These are phyloP conservation scores for Phialocephala subalpina DNA, from an alignment of 2,329 filamentous ascomycete genomes.

Conservation along the genomic window DNA sequence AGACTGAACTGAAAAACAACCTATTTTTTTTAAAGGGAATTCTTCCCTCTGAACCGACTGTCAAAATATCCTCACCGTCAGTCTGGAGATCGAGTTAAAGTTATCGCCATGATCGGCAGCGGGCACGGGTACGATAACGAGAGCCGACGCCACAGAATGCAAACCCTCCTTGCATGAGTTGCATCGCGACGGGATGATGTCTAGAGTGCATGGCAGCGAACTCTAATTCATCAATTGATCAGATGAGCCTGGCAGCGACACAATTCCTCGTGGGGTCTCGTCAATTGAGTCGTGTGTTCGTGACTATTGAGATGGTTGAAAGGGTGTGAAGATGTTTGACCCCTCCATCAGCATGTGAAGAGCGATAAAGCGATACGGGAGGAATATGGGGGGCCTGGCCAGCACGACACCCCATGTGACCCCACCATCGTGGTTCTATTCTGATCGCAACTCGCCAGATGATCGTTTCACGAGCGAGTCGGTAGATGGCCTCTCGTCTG, in stretches of 20 bases:
- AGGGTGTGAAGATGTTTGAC: background rate
- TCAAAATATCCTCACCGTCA: background rate
- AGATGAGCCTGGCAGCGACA: slow-evolving; percentile 7
- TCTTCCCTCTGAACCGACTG: background rate
- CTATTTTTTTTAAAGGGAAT: background rate
- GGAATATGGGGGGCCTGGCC: background rate
- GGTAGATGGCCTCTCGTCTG: background rate
- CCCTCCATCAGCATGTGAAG: too few species aligned
- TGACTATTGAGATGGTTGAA: background rate
- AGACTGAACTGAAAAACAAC: background rate
- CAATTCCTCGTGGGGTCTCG: slow-evolving; percentile 2
- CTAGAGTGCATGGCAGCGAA: slow-evolving; percentile 1
- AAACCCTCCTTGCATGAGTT: slow-evolving; percentile 10
- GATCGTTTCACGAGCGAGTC: slow-evolving; percentile 23
- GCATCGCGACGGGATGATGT: slow-evolving; percentile 10
- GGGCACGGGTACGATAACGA: background rate
- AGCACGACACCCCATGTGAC: slow-evolving; percentile 1
- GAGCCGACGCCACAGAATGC: background rate
- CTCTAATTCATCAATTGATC: slow-evolving; percentile 16
- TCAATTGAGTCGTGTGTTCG: slow-evolving; percentile 16
- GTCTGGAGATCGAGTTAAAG: slow-evolving; percentile 7
- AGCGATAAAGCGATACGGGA: background rate
- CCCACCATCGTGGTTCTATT: slow-evolving; percentile 8
- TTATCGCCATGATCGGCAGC: background rate
- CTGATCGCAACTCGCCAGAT: slow-evolving; percentile 21